Percentiles rank a stretch among this genome's conserved stretches.
These are phyloP conservation scores for Sarocladium kiliense DNA, from an alignment of 2,329 filamentous ascomycete species.

Conservation along the genomic window DNA sequence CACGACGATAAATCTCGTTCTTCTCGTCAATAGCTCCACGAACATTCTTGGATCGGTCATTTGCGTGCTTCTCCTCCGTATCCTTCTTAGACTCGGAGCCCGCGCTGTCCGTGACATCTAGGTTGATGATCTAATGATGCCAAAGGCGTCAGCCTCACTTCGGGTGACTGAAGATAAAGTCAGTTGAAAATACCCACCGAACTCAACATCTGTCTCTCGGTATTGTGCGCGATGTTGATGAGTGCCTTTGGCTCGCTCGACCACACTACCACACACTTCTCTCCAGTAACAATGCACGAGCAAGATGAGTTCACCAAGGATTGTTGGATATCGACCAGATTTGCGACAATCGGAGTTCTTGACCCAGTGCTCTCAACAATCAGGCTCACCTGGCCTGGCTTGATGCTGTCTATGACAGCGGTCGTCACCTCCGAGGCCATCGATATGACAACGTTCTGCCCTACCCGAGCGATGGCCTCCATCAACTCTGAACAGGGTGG, in stretches of 20 bases:
- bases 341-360: slow-evolving; percentile 17
- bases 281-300: slow-evolving; percentile 17
- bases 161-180: too few relatives aligned
- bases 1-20: slow-evolving; percentile 18
- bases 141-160: too few relatives aligned
- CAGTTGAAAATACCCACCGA: slow-evolving; percentile 16
- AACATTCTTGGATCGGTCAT: slow-evolving; percentile 17
- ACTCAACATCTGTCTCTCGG: slow-evolving; percentile 20
- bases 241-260: slow-evolving; percentile 17
- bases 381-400: slow-evolving; percentile 14
- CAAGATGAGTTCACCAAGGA: slow-evolving; percentile 14
- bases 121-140: too few relatives aligned
- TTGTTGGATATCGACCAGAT: slow-evolving; percentile 14
- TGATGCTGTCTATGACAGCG: slow-evolving; percentile 17
- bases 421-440: slow-evolving; percentile 19
- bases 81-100: too few relatives aligned
- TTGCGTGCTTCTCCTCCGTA: too few relatives aligned
- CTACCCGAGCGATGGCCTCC: slow-evolving; percentile 15
- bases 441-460: slow-evolving; percentile 17
- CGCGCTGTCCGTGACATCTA: too few relatives aligned
- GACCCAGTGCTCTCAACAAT: slow-evolving; percentile 17
- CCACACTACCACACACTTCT: slow-evolving; percentile 19
- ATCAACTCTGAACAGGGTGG: slow-evolving; percentile 17
- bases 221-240: slow-evolving; percentile 18
- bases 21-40: slow-evolving; percentile 21